phyloP scores from a whole-genome alignment of 2,329 filamentous ascomycete species.

The Cladosporium sp. region DNA sequence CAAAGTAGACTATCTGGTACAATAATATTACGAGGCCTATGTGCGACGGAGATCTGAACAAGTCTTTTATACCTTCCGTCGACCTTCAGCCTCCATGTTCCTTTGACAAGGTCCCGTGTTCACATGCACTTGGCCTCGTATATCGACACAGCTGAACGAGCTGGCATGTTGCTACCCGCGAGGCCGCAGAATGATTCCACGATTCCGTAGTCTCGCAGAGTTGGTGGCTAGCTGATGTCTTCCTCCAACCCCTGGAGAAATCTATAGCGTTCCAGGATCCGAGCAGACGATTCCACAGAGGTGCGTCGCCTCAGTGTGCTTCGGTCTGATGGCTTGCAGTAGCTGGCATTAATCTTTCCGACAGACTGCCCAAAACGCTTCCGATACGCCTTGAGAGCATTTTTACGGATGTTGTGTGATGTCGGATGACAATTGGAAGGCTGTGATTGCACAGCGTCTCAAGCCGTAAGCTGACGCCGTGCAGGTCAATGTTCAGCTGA shows the following conservation, averaged over 20 bases:
- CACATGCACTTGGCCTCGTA: background rate
- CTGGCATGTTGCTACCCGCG: background rate
- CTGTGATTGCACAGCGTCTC: background rate
- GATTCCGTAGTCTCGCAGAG: background rate
- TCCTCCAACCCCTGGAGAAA: background rate
- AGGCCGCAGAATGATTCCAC: background rate
- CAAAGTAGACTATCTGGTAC: background rate
- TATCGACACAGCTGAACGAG: background rate
- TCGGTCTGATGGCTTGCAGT: background rate
- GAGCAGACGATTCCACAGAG: background rate
- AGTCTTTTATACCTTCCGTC: background rate
- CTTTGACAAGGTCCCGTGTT: background rate
- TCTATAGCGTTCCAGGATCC: background rate
- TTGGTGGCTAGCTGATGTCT: background rate
- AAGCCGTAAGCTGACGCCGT: constrained; percentile 12
- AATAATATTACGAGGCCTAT: background rate
- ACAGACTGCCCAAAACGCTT: background rate
- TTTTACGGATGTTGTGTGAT: background rate
- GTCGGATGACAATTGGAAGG: constrained; percentile 3
- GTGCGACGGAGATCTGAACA: background rate
- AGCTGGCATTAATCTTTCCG: background rate
- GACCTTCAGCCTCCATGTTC: background rate
- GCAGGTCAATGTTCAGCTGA: constrained; percentile 5
- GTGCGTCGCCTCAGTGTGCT: background rate
- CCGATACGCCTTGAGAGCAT: background rate